phyloP scores from a whole-genome alignment of 768 basidiomycete species.

The Hericium coralloides region DNA sequence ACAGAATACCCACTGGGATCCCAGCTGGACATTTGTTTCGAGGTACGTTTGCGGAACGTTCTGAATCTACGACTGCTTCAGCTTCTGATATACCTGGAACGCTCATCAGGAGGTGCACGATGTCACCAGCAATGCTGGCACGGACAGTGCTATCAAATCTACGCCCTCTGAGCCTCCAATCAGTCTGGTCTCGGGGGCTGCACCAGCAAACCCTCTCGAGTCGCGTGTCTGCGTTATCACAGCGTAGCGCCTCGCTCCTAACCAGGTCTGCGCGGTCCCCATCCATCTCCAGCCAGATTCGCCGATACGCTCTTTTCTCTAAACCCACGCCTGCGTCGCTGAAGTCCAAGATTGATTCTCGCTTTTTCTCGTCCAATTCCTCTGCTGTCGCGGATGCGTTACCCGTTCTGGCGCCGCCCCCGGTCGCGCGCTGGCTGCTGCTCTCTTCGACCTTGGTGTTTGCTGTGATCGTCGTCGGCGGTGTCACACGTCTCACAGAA shows the following conservation, averaged over 20 bases:
- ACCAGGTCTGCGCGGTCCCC: background rate
- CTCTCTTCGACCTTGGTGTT: slow-evolving; percentile 80
- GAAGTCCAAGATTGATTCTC: slow-evolving; percentile 19
- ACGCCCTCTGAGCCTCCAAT: background rate
- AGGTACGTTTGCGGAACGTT: too few relatives aligned
- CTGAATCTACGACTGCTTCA: too few relatives aligned
- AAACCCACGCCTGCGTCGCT: slow-evolving; percentile 4
- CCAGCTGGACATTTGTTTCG: too few relatives aligned
- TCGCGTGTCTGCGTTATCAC: background rate
- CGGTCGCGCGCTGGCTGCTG: slow-evolving; percentile 81
- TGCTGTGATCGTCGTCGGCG: slow-evolving; percentile 90
- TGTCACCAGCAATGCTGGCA: background rate
- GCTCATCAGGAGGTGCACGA: background rate
- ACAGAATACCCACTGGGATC: too few relatives aligned
- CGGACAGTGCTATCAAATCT: background rate
- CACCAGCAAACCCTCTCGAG: too few relatives aligned
- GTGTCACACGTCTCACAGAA: slow-evolving; percentile 93
- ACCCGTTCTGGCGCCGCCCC: slow-evolving; percentile 54
- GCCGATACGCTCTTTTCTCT: background rate
- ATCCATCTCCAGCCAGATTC: background rate
- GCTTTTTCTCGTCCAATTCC: slow-evolving; percentile 32
- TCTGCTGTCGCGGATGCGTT: slow-evolving; percentile 22
- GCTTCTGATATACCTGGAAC: background rate
- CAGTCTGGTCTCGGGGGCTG: too few relatives aligned
- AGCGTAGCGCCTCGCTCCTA: background rate